These are phyloP conservation scores for Rhizopus stolonifer DNA, from an alignment of 371 early-diverging fungal genomes.

Conservation along the genomic window DNA sequence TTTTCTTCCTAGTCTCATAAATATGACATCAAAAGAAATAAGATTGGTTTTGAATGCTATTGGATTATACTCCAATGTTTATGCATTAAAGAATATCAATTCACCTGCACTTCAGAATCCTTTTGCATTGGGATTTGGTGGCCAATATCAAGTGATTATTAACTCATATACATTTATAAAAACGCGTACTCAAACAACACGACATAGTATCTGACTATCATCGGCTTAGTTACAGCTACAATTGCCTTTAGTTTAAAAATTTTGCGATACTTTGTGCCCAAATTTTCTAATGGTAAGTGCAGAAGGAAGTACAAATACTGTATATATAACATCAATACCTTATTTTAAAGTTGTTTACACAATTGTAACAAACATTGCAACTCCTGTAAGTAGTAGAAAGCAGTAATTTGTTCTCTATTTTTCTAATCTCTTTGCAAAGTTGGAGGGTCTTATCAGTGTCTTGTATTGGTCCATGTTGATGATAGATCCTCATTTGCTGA, in stretches of 20 bases:
- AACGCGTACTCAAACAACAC: not conserved
- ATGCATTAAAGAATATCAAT: slow-evolving; percentile 29
- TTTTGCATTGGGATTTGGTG: slow-evolving; percentile 41
- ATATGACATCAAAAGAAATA: slow-evolving; percentile 6
- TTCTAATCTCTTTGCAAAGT: slow-evolving; percentile 14
- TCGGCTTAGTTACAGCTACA: slow-evolving; percentile 20
- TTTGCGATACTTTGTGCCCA: slow-evolving; percentile 18
- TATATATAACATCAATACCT: not conserved
- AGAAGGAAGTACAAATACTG: not conserved
- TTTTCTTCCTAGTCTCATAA: slow-evolving; percentile 7
- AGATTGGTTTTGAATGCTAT: slow-evolving; percentile 26
- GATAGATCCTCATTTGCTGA: slow-evolving; percentile 33
- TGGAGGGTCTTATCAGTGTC: slow-evolving; percentile 43
- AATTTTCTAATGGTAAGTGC: slow-evolving; percentile 18
- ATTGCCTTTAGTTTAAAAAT: slow-evolving; percentile 19
- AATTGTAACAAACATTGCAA: slow-evolving; percentile 32
- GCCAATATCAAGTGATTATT: slow-evolving; percentile 39
- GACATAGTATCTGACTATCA: slow-evolving; percentile 13
- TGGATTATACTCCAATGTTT: slow-evolving; percentile 33
- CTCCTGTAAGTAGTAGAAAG: slow-evolving; percentile 28
- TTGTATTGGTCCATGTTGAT: slow-evolving; percentile 45
- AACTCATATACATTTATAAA: not conserved
- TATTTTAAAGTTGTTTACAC: slow-evolving; percentile 21
- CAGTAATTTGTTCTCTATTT: not conserved
- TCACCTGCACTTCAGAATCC: slow-evolving; percentile 37